A percentile compares a stretch with the other conserved stretches of the same genome.
Evolutionary conservation across 495 filamentous ascomycete genomes (phyloP).

Genomic region (Tuber microsphaerosporum): DNA sequence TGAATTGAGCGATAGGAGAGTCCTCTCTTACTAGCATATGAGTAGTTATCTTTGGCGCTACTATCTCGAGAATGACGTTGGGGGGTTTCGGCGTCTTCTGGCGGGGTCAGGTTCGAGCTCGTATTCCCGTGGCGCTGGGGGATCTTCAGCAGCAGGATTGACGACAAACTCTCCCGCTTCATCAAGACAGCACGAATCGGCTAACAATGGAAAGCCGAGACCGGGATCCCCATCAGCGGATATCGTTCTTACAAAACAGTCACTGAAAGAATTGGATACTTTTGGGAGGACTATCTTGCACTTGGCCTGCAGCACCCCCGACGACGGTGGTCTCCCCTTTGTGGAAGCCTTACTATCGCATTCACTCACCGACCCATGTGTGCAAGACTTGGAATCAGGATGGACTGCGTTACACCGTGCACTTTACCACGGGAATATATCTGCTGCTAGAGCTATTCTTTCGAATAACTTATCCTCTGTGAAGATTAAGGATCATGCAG

Average conservation of each 20-base stretch:
- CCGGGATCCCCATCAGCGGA: slow-evolving; percentile 9
- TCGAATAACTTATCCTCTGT: slow-evolving; percentile 61
- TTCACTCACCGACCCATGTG: slow-evolving; percentile 75
- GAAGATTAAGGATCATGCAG: slow-evolving; percentile 91
- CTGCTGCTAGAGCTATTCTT: slow-evolving; percentile 73
- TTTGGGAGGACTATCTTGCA: slow-evolving; percentile 86
- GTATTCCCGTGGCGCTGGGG: slow-evolving; percentile 44
- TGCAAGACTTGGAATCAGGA: slow-evolving; percentile 82
- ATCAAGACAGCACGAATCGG: slow-evolving; percentile 23
- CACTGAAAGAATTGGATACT: slow-evolving; percentile 62
- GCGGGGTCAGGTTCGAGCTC: slow-evolving; percentile 51
- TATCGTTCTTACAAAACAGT: slow-evolving; percentile 37
- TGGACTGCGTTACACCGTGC: slow-evolving; percentile 94
- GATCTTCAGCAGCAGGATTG: slow-evolving; percentile 34
- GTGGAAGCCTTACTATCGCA: slow-evolving; percentile 70
- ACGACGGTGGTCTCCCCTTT: slow-evolving; percentile 54
- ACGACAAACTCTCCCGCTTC: slow-evolving; percentile 38
- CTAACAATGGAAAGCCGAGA: slow-evolving; percentile 33
- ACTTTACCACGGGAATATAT: slow-evolving; percentile 84
- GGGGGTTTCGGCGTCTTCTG: slow-evolving; percentile 77
- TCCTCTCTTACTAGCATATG: slow-evolving; percentile 58
- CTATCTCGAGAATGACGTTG: slow-evolving; percentile 93
- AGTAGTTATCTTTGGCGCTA: slow-evolving; percentile 91
- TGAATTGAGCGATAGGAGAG: slow-evolving; percentile 31
- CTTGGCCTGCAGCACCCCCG: slow-evolving; percentile 61